Percentiles rank a stretch among this genome's conserved stretches.
Evolutionary conservation across 495 filamentous ascomycete genomes (phyloP).

Genomic region (Amorphotheca resinae): DNA sequence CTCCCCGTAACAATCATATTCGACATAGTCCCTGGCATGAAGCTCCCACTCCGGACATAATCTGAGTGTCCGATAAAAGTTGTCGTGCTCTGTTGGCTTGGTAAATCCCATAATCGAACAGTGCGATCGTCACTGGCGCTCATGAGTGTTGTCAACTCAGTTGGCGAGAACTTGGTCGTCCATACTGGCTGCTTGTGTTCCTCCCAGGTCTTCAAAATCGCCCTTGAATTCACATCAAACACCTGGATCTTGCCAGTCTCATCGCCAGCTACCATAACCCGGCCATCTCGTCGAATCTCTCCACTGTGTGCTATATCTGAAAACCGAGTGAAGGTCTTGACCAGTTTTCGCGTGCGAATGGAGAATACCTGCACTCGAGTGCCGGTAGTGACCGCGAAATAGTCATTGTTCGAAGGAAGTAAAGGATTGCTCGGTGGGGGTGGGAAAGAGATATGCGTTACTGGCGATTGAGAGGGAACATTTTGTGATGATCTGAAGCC

Average conservation of each 20-base stretch:
- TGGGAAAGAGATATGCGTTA: constrained; percentile 82
- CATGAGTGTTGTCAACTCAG: constrained; percentile 73
- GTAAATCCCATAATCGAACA: constrained; percentile 87
- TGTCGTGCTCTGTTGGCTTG: constrained; percentile 57
- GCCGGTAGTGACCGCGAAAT: constrained; percentile 86
- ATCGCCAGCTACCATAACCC: constrained; percentile 80
- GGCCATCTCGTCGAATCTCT: constrained; percentile 76
- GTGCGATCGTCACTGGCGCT: constrained; percentile 82
- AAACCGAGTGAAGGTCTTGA: constrained; percentile 88
- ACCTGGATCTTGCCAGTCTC: constrained; percentile 85
- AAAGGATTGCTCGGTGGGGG: constrained; percentile 29
- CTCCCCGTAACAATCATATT: constrained; percentile 72
- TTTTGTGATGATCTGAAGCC: constrained; percentile 80
- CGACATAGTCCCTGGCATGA: constrained; percentile 68
- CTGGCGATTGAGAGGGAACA: constrained; percentile 72
- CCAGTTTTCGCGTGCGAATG: constrained; percentile 70
- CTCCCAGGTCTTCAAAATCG: constrained; percentile 91
- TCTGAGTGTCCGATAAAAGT: constrained; percentile 83
- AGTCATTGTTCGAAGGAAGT: constrained; percentile 43
- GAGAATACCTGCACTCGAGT: constrained; percentile 87
- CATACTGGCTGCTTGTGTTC: constrained; percentile 93
- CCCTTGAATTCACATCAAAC: constrained; percentile 79
- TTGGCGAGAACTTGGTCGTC: constrained; percentile 77
- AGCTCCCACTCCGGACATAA: constrained; percentile 77
- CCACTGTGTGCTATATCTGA: constrained; percentile 78